Percentiles rank a stretch among this genome's conserved stretches.
Evolutionary conservation across 2,329 filamentous ascomycete genomes (phyloP).

Genomic region (Xylaria sp.): DNA sequence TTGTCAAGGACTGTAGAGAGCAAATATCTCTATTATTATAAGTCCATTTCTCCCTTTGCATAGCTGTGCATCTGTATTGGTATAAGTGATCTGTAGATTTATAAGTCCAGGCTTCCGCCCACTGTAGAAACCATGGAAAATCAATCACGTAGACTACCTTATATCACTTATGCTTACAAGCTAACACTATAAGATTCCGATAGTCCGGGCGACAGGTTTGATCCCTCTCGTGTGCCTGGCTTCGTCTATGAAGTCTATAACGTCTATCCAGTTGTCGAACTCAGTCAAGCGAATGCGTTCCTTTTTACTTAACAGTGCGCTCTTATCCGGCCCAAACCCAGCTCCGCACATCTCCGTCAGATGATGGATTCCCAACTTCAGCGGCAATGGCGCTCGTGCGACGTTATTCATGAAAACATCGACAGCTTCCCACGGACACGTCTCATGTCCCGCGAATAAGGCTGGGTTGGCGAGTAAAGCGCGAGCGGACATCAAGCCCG

Average conservation of each 20-base stretch:
- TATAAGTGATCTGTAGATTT: not conserved
- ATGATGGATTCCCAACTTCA: slow-evolving; percentile 73
- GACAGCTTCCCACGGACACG: slow-evolving; percentile 71
- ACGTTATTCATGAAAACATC: slow-evolving; percentile 71
- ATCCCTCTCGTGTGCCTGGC: slow-evolving; percentile 34
- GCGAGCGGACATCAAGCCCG: slow-evolving; percentile 76
- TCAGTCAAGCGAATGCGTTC: slow-evolving; percentile 64
- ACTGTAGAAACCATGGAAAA: not conserved
- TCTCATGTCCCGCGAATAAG: slow-evolving; percentile 67
- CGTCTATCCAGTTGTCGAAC: slow-evolving; percentile 64
- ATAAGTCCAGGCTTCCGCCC: not conserved
- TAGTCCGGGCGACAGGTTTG: slow-evolving; percentile 16
- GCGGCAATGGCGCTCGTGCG: slow-evolving; percentile 67
- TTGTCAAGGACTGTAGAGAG: not conserved
- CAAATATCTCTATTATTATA: not conserved
- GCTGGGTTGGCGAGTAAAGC: slow-evolving; percentile 75
- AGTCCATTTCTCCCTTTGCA: not conserved
- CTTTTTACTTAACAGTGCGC: slow-evolving; percentile 65
- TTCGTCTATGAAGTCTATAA: slow-evolving; percentile 70
- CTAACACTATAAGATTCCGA: slow-evolving; percentile 5
- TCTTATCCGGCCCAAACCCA: slow-evolving; percentile 65
- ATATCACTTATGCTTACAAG: not conserved
- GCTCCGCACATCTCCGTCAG: slow-evolving; percentile 73
- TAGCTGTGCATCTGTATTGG: not conserved
- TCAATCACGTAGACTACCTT: not conserved